Percentiles rank a stretch among this genome's conserved stretches.
phyloP scores from a whole-genome alignment of 1,139 yeast genomes.

The Kluyveromyces sp. region DNA sequence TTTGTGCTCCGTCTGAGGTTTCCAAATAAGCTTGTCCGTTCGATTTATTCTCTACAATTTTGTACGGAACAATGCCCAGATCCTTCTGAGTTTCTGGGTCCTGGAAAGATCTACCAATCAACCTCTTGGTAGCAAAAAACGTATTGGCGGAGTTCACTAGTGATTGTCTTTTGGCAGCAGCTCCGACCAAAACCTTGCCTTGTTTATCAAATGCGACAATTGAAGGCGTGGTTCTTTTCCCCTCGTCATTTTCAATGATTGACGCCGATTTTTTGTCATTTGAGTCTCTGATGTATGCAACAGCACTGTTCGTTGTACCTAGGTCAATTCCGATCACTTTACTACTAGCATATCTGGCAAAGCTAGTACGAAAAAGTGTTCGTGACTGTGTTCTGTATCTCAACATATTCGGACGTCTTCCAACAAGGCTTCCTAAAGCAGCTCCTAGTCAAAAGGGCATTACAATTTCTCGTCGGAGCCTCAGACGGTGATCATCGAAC shows the following conservation, averaged over 20 bases:
- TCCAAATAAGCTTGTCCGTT: constrained; percentile 61
- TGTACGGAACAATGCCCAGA: constrained; percentile 47
- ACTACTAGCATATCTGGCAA: constrained; percentile 14
- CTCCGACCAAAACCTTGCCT: constrained; percentile 48
- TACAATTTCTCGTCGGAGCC: too few species aligned
- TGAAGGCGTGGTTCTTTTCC: constrained; percentile 67
- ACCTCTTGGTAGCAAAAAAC: constrained; percentile 65
- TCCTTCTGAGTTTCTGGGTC: constrained; percentile 65
- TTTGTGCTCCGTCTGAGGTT: constrained; percentile 30
- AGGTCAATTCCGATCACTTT: constrained; percentile 67
- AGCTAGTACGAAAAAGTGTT: not conserved
- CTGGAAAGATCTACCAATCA: constrained; percentile 58
- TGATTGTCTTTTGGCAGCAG: constrained; percentile 62
- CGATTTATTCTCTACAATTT: constrained; percentile 39
- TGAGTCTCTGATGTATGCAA: constrained; percentile 40
- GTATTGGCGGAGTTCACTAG: constrained; percentile 60
- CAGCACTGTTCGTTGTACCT: constrained; percentile 81
- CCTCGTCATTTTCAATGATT: constrained; percentile 63
- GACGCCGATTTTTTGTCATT: constrained; percentile 42
- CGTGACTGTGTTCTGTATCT: not conserved
- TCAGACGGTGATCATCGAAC: too few species aligned
- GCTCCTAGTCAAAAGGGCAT: too few species aligned
- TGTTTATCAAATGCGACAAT: constrained; percentile 51
- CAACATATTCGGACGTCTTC: not conserved
- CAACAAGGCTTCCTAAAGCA: not conserved